These are phyloP conservation scores for Schoenoplectus triqueter DNA, from an alignment of 202 grass and related monocot species.

Conservation along the genomic window DNA sequence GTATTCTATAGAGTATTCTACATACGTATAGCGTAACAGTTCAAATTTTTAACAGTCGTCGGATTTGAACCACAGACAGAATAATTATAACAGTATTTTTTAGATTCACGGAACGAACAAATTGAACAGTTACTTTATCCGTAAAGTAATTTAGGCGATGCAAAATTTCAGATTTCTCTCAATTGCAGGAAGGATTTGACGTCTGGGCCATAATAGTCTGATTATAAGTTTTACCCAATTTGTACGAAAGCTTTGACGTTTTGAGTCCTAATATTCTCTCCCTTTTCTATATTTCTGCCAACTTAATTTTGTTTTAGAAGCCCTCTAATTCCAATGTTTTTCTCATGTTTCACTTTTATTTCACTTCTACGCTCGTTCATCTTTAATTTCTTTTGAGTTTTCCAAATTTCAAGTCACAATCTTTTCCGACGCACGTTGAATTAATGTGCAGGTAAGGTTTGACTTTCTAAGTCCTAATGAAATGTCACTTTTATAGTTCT, in stretches of 20 bases:
- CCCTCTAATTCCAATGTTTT: neutral
- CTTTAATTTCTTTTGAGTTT: neutral
- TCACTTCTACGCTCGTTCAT: neutral
- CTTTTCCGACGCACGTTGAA: too few relatives aligned
- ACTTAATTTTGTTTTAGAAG: neutral
- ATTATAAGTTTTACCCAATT: neutral
- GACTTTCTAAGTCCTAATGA: neutral
- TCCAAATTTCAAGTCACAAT: neutral
- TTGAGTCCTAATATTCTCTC: neutral
- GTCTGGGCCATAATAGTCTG: neutral
- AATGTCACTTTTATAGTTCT: neutral
- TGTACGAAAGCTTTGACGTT: constrained; percentile 15
- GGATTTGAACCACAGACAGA: too few relatives aligned
- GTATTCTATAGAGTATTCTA: too few relatives aligned
- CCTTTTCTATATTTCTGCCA: neutral
- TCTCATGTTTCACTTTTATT: neutral
- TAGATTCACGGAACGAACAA: too few relatives aligned
- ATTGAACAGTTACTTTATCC: too few relatives aligned
- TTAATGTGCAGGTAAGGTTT: neutral
- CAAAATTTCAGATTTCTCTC: neutral
- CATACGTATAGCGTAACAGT: too few relatives aligned
- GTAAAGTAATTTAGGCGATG: too few relatives aligned
- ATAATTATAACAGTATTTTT: too few relatives aligned
- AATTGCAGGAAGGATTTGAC: neutral
- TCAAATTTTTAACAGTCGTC: too few relatives aligned